phyloP scores from a whole-genome alignment of 2,329 filamentous ascomycete genomes.

The Colletotrichum australisinense region DNA sequence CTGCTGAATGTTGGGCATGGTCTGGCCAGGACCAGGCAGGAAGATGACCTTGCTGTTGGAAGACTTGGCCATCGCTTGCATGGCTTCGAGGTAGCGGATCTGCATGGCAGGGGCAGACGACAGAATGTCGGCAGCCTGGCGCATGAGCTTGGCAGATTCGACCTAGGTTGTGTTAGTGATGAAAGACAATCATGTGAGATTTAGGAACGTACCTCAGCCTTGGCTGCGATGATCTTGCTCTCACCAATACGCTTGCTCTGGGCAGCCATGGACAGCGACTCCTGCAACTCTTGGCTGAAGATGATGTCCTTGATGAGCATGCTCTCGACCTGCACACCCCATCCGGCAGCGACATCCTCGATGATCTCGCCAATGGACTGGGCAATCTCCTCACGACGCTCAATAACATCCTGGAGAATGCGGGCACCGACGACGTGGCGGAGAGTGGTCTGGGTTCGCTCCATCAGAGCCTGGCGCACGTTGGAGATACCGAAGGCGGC shows the following conservation, averaged over 20 bases:
- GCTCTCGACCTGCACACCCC: constrained; percentile 96
- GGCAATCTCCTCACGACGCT: constrained; percentile 96
- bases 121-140: constrained; percentile 92
- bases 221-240: constrained; percentile 96
- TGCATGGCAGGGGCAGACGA: constrained; percentile 96
- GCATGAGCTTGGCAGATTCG: constrained; percentile 93
- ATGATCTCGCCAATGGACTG: constrained; percentile 97
- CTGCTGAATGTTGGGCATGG: constrained; percentile 59
- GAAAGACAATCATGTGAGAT: neutral
- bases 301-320: constrained; percentile 99
- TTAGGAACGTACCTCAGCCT: constrained; percentile 75
- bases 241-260: constrained; percentile 99
- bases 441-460: constrained; percentile 97
- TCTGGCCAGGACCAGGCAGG: constrained; percentile 72
- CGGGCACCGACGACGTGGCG: constrained; percentile 96
- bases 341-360: constrained; percentile 91
- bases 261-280: constrained; percentile 96
- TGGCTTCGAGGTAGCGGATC: constrained; percentile 96
- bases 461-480: constrained; percentile 93
- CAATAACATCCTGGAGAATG: constrained; percentile 96
- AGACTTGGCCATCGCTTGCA: constrained; percentile 98
- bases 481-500: constrained; percentile 97
- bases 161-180: constrained; percentile 59
- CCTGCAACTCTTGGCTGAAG: constrained; percentile 95
- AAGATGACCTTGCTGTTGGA: constrained; percentile 92